Evolutionary conservation across 306 rosid genomes (phyloP), one percentile per base, ranked within the genome.

Genomic region (Rubus parviflorus): DNA sequence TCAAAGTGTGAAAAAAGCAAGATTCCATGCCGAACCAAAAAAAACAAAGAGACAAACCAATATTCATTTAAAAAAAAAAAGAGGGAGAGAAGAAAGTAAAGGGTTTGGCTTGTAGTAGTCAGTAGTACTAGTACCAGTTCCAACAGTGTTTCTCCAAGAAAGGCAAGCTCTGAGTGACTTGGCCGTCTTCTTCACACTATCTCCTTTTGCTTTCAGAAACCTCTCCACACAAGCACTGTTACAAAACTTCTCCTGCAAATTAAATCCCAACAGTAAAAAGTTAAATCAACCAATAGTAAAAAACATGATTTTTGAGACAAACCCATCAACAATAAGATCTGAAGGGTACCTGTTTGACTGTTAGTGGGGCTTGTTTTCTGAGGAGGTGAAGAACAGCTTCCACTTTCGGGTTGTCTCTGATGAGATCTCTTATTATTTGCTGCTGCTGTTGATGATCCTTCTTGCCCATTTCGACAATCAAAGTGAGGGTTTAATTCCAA

Each of bases 101-200:
- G 81, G 64, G 22, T 48, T 49, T 16, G 75, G 57, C 46, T 78
- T 52, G 51, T 66, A 41, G 51, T 22, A 13, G 64, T 12, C 5
- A 15, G 35, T 7, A 13, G 40, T 9, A 46, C 6, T 6, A 43
- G 48, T 83, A 96, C 99, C 98, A 62, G 85, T 91, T 72, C 92
- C 96, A 14, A 88, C 77, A 73, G 11, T 91, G 23, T 92, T 94
- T 87, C 99, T 93, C 99, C 99, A 96, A 73, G 97, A 89, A 86
- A 96, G 97, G 61, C 98, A 96, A 66, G 98, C 88, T 72, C 92
- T 87, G 22, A 96, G 90, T 77, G 87, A 90, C 90, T 92, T 96
- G 4, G 90, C 93, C 43, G 98, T 93, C 81, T 89, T 96, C 88
- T 93, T 96, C 68, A 96, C 99, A 75, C 79, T 89, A 17, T 86